These are phyloP conservation scores for Fusarium sp. DNA, from an alignment of 2,329 filamentous ascomycete genomes.

Conservation along the genomic window DNA sequence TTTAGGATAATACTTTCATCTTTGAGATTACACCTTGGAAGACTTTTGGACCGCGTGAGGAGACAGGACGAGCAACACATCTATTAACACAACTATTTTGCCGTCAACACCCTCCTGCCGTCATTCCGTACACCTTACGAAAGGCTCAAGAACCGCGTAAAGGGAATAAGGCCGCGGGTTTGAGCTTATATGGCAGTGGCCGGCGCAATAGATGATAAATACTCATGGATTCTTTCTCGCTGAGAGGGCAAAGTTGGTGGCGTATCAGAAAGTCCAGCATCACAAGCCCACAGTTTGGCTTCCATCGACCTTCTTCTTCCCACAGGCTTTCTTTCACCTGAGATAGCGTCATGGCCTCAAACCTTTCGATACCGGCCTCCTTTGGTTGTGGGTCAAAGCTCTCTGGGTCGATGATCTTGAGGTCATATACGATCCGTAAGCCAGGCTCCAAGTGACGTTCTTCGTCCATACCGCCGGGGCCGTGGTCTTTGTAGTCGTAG, in stretches of 20 bases:
- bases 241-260: slow-evolving; percentile 46
- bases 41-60: too few species aligned
- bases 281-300: slow-evolving; percentile 59
- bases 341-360: slow-evolving; percentile 49
- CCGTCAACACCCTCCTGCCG: too few species aligned
- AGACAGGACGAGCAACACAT: too few species aligned
- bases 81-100: too few species aligned
- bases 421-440: slow-evolving; percentile 56
- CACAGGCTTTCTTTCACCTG: slow-evolving; percentile 51
- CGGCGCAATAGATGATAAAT: slow-evolving; percentile 46
- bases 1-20: too few species aligned
- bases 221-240: slow-evolving; percentile 41
- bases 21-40: too few species aligned
- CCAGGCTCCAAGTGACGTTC: slow-evolving; percentile 56
- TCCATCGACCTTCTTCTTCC: slow-evolving; percentile 49
- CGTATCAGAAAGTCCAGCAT: slow-evolving; percentile 57
- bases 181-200: slow-evolving; percentile 47
- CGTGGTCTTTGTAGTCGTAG: slow-evolving; percentile 45
- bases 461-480: slow-evolving; percentile 29
- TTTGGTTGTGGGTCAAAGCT: slow-evolving; percentile 44
- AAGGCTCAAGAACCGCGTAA: too few species aligned
- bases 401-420: slow-evolving; percentile 48
- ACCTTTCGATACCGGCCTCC: slow-evolving; percentile 50
- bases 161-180: too few species aligned
- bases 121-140: too few species aligned